Evolutionary conservation across 805 yeast species (phyloP).

Genomic region (Sungouiella thailandica): DNA sequence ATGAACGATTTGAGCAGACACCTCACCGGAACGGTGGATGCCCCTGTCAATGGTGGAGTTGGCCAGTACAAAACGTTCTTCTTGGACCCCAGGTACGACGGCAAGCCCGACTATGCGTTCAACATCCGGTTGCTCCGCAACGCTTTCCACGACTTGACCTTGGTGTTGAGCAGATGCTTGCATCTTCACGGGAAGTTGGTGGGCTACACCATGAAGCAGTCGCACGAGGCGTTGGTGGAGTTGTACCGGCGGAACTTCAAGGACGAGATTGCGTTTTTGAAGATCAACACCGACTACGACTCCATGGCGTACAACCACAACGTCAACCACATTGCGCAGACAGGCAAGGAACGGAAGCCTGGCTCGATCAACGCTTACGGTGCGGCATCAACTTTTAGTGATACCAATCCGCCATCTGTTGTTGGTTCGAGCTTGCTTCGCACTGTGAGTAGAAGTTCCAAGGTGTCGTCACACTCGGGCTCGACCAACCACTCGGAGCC

Average conservation of each 20-base stretch:
- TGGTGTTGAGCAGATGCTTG: conserved; percentile 61
- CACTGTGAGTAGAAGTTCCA: conserved; percentile 16
- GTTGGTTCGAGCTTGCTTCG: conserved; percentile 21
- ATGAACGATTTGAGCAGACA: conserved; percentile 66
- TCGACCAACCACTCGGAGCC: conserved; percentile 9
- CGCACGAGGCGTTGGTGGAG: conserved; percentile 64
- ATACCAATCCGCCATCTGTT: background rate
- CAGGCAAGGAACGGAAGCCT: conserved; percentile 4
- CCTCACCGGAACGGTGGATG: conserved; percentile 80
- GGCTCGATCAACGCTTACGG: conserved; percentile 1
- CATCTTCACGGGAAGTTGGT: conserved; percentile 63
- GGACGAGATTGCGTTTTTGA: conserved; percentile 50
- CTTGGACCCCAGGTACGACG: conserved; percentile 31
- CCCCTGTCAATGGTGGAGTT: conserved; percentile 92
- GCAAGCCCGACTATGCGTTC: conserved; percentile 26
- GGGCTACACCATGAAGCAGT: conserved; percentile 48
- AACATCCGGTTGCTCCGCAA: conserved; percentile 34
- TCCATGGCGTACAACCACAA: conserved; percentile 20
- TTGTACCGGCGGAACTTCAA: conserved; percentile 64
- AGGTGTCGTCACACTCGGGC: conserved; percentile 10
- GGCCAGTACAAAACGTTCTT: conserved; percentile 75
- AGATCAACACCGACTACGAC: conserved; percentile 32
- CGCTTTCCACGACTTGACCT: conserved; percentile 65
- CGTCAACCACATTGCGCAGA: conserved; percentile 13
- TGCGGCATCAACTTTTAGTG: background rate